Evolutionary conservation across 495 filamentous ascomycete species (phyloP).

Genomic region (Cercophora samala): DNA sequence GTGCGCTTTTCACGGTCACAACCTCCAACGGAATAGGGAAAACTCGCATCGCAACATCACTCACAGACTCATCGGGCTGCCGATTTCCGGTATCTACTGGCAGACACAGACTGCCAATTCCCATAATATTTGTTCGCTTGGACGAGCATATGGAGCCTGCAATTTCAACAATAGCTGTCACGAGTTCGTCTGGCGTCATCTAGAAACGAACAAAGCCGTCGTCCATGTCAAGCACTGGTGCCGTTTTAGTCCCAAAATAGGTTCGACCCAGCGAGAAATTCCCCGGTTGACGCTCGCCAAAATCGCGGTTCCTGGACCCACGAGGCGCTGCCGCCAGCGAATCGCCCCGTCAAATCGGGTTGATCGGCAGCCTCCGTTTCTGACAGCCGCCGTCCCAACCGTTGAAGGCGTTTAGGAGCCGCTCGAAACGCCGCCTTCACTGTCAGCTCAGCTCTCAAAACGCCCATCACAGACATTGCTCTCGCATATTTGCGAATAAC

Average conservation of each 20-base stretch:
- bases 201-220: not conserved
- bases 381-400: slow-evolving; percentile 2
- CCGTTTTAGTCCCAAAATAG: not conserved
- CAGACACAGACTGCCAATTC: not conserved
- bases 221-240: not conserved
- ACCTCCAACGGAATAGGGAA: slow-evolving; percentile 2
- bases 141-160: not conserved
- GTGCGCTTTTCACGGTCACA: slow-evolving; percentile 1
- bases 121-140: not conserved
- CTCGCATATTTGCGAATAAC: not conserved
- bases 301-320: not conserved
- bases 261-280: not conserved
- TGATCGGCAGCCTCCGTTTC: slow-evolving; percentile 7
- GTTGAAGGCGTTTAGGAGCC: not conserved
- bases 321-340: slow-evolving; percentile 2
- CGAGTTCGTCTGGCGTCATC: not conserved
- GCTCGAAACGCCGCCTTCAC: not conserved
- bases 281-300: slow-evolving; percentile 3
- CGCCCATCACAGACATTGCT: not conserved
- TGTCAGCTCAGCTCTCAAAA: not conserved
- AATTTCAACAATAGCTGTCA: slow-evolving; percentile 6
- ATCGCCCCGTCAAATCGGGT: slow-evolving; percentile 3
- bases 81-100: not conserved
- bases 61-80: not conserved
- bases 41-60: not conserved